phyloP scores from a whole-genome alignment of 371 early-diverging fungal genomes.

The Mortierella sp. region DNA sequence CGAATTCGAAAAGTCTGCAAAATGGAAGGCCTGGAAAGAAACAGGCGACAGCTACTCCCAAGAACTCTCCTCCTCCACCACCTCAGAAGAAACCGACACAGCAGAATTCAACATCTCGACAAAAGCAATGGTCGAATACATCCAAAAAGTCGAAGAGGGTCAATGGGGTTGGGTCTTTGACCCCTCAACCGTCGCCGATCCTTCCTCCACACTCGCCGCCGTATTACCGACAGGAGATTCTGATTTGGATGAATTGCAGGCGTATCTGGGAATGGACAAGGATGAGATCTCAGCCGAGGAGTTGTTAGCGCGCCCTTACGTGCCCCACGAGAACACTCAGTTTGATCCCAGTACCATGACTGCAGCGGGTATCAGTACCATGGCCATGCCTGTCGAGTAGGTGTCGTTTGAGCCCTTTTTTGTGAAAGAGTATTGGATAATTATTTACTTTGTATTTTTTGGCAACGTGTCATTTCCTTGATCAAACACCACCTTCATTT shows the following conservation, averaged over 20 bases:
- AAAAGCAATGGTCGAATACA: constrained; percentile 50
- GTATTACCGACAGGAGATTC: constrained; percentile 31
- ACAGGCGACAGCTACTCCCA: constrained; percentile 28
- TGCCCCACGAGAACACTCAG: constrained; percentile 26
- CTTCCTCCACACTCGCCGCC: neutral
- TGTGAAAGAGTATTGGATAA: neutral
- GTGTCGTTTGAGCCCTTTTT: neutral
- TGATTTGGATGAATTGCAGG: constrained; percentile 52
- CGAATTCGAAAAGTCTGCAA: constrained; percentile 56
- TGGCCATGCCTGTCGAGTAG: constrained; percentile 30
- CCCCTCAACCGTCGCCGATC: neutral
- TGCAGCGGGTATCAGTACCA: constrained; percentile 48
- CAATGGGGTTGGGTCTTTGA: constrained; percentile 54
- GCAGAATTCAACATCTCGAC: constrained; percentile 20
- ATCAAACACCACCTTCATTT: neutral
- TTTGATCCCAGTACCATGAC: constrained; percentile 34
- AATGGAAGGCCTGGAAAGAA: constrained; percentile 58
- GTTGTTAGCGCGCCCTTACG: constrained; percentile 45
- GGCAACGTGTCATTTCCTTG: neutral
- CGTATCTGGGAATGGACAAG: constrained; percentile 46
- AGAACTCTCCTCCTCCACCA: constrained; percentile 10
- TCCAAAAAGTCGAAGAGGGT: constrained; percentile 44
- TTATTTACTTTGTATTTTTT: neutral
- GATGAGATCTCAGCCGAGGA: constrained; percentile 56
- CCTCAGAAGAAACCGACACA: neutral